Conservation (phyloP, 106 monocot genomes). For the Platanthera zijinensis region DNA sequence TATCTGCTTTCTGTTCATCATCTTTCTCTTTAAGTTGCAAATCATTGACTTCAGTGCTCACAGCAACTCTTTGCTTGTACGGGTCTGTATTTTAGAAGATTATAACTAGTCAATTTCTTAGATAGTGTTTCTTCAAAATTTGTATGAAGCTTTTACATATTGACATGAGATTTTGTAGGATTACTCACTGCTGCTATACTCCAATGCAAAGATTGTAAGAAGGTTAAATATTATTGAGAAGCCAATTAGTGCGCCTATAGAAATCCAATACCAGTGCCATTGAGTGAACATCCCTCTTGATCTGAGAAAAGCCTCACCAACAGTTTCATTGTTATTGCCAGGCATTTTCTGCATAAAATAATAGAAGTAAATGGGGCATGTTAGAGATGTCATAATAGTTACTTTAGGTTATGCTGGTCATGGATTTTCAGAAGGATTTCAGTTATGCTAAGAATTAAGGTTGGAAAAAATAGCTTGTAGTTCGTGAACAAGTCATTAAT, state of each 20-base stretch:
- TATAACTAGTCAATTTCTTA: background rate
- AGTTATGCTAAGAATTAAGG: background rate
- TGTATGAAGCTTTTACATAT: background rate
- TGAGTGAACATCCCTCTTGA: constrained; percentile 33
- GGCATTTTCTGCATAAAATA: constrained; percentile 23
- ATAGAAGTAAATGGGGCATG: background rate
- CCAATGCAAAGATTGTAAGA: constrained; percentile 39
- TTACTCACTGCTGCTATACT: constrained; percentile 27
- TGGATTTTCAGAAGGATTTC: background rate
- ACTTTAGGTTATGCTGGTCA: background rate
- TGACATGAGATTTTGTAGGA: background rate
- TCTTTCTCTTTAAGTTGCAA: background rate
- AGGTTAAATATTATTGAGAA: constrained; percentile 39
- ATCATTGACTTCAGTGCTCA: constrained; percentile 15
- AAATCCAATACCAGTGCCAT: constrained; percentile 57
- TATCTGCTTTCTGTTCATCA: constrained; percentile 1
- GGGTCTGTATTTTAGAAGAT: constrained; percentile 31
- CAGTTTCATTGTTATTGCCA: constrained; percentile 19
- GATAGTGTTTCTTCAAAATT: background rate
- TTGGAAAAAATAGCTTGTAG: too few species aligned
- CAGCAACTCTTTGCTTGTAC: constrained; percentile 17
- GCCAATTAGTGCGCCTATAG: constrained; percentile 24
- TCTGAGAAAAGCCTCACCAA: constrained; percentile 37
- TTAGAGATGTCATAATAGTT: background rate
- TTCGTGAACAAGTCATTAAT: too few species aligned